These are phyloP conservation scores for Dioscorea zingiberensis DNA, from an alignment of 106 monocot genomes.

Conservation along the genomic window DNA sequence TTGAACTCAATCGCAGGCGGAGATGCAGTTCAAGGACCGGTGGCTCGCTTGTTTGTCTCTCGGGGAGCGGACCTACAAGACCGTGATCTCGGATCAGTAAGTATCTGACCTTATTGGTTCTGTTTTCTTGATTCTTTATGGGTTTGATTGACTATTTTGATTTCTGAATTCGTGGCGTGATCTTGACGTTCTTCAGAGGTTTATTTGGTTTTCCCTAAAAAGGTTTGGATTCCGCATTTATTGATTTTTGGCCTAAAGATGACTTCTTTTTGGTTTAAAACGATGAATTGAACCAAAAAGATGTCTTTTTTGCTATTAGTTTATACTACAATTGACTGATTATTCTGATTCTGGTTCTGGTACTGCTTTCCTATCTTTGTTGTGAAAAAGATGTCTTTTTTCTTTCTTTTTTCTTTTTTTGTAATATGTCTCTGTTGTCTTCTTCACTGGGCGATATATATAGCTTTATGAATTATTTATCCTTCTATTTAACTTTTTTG, in stretches of 20 bases:
- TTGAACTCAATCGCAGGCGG: constrained; percentile 17
- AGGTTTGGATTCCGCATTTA: not conserved
- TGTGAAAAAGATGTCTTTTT: too few species aligned
- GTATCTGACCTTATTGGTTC: not conserved
- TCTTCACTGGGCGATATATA: not conserved
- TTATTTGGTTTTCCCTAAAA: too few species aligned
- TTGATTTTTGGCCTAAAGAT: not conserved
- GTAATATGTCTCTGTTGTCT: not conserved
- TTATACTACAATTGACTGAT: too few species aligned
- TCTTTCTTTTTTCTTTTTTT: not conserved
- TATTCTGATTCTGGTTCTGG: not conserved
- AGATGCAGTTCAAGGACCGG: constrained; percentile 43
- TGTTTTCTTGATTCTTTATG: not conserved
- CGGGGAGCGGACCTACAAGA: constrained; percentile 39
- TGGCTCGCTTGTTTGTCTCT: constrained; percentile 44
- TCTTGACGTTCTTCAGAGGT: not conserved
- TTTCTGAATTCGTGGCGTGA: not conserved
- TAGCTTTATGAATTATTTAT: too few species aligned
- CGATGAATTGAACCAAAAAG: too few species aligned
- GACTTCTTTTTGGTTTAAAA: not conserved
- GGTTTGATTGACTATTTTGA: not conserved
- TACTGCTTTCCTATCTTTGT: too few species aligned
- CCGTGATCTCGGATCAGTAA: constrained; percentile 37
- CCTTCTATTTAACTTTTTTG: too few species aligned
- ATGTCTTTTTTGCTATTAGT: not conserved